Evolutionary conservation across 2,329 filamentous ascomycete genomes (phyloP), one percentile per base, ranked within the genome.

Genomic region (Pseudogymnoascus sp.): DNA sequence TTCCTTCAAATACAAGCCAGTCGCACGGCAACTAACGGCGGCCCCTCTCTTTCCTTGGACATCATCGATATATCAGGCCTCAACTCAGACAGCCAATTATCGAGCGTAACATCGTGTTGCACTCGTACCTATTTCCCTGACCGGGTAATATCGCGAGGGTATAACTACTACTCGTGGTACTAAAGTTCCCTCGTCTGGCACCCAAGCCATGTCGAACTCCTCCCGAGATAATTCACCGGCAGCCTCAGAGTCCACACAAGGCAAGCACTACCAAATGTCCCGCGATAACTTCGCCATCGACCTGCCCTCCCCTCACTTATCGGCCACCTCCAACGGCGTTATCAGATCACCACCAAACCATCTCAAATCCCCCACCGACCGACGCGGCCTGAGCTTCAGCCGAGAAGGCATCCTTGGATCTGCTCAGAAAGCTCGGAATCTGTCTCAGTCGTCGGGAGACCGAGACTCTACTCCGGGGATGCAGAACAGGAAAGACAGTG

Each of bases 401-500:
- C 76, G 79, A 59, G 80, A 83, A 65, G 76, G 77, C 19, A 81
- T 82, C 64, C 69, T 82, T 13, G 76, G 76, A 35, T 76, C 79
- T 23, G 76, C 79, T 33, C 77, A 79, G 64, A 82, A 81, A 66
- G 74, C 78, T 48, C 73, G 80, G 23, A 80, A 82, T 65, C 70
- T 81, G 59, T 82, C 80, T 21, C 80, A 82, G 67, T 77, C 79
- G 2, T 79, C 78, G 33, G 80, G 80, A 12, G 74, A 77, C 60
- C 59, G 68, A 56, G 78, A 79, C 10, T 69, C 71, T 59, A 65
- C 73, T 48, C 68, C 71, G 64, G 77, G 75, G 35, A 72, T 75
- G 62, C 74, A 77, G 66, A 80, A 78, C 60, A 61, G 61, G 41
- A 63, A 66, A 26, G 63, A 62, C 45, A 77, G 75, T 67, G 79